Base-by-base conservation (phyloP, 169 alveolate genomes). In the Cryptosporidium sp. region DNA sequence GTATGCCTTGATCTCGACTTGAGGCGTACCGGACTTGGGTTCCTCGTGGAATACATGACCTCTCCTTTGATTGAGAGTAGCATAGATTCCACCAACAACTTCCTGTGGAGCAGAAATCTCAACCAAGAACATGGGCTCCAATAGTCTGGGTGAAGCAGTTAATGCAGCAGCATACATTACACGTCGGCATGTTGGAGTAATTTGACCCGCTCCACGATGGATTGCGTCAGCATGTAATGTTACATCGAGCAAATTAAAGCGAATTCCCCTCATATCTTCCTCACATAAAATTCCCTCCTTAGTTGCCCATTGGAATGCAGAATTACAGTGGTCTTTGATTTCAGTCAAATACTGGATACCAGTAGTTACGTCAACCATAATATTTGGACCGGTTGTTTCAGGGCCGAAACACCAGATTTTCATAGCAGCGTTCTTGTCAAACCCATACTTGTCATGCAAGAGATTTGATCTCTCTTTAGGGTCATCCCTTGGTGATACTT, bases 321-420 rank as follows among this genome's bases (percentile, higher is more conserved):
- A 94, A 95, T 97, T 98, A 95, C 99, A 96, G 86, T 98, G 99
- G 91, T 98, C 99, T 96, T 97, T 98, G 73, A 98, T 98, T 96
- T 99, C 99, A 94, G 96, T 95, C 94, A 99, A 94, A 94, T 97
- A 98, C 95, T 98, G 99, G 62, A 96, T 93, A 85, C 99, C 99
- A 85, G 97, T 95, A 37, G 99, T 97, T 91, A 93, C 92, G 92
- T 99, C 99, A 29, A 98, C 98, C 84, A 99, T 94, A 72, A 99
- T 87, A 94, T 98, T 98, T 16, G 99, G 98, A 48, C 99, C 99
- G 37, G 97, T 95, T 70, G 98, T 96, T 73, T 98, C 99, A 56
- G 99, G 99, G 29, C 99, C 99, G 93, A 97, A 98, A 95, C 98
- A 97, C 99, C 99, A 98, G 67, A 98, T 97, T 96, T 97, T 98